These are phyloP conservation scores for Simplicillium aogashimaense DNA, from an alignment of 2,329 filamentous ascomycete genomes.

Conservation along the genomic window DNA sequence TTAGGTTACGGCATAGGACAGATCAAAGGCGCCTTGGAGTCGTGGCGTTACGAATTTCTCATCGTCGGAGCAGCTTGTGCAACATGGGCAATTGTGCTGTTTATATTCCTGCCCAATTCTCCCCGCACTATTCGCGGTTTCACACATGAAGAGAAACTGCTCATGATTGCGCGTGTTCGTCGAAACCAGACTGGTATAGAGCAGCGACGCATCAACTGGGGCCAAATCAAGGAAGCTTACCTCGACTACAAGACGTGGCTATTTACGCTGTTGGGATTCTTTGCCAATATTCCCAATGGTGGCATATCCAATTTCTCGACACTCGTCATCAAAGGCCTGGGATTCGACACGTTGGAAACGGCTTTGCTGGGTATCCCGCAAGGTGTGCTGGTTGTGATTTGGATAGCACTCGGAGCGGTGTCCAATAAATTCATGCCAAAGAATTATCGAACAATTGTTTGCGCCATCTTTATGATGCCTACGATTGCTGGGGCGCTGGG, in stretches of 20 bases:
- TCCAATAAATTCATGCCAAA: conserved; percentile 26
- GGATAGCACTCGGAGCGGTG: conserved; percentile 30
- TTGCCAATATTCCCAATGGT: conserved; percentile 46
- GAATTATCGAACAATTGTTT: conserved; percentile 41
- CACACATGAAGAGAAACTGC: conserved; percentile 36
- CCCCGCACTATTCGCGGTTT: conserved; percentile 44
- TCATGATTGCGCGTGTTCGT: conserved; percentile 43
- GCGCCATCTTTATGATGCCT: conserved; percentile 45
- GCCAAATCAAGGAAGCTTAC: conserved; percentile 46
- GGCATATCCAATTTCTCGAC: conserved; percentile 51
- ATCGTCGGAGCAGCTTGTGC: conserved; percentile 50
- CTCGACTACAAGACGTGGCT: conserved; percentile 49
- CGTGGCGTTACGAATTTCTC: conserved; percentile 61
- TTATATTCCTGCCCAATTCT: conserved; percentile 45
- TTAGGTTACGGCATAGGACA: conserved; percentile 48
- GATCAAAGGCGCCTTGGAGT: conserved; percentile 43
- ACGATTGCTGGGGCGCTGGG: conserved; percentile 50
- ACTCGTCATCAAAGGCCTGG: conserved; percentile 49
- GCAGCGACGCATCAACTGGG: conserved; percentile 42
- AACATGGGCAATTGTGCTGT: conserved; percentile 48
- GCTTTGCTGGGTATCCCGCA: conserved; percentile 27
- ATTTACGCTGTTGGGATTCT: conserved; percentile 42
- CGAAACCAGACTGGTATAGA: conserved; percentile 50
- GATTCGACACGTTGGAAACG: conserved; percentile 31
- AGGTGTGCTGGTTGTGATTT: conserved; percentile 23